Base-by-base conservation (phyloP, 148 eudicot genomes). In the Rhododendron simsii region DNA sequence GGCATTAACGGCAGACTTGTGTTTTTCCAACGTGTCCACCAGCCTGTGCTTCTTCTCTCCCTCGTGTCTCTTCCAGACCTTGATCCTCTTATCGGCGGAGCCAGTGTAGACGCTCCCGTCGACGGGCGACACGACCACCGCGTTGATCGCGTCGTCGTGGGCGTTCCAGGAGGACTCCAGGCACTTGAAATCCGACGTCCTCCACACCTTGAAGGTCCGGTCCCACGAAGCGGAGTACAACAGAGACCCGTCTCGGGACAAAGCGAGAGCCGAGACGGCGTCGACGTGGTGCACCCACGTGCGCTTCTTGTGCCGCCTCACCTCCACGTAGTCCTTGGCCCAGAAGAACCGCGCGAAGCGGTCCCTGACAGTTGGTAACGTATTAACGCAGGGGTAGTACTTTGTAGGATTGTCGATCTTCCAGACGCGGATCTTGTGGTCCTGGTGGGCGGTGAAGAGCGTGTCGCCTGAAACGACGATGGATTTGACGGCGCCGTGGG, bases 221-320 rank as follows among this genome's bases (percentile, higher is more conserved):
- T 96, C 98, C 98, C 98, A 96, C 15, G 98, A 96, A 3, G 86
- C 96, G 0, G 98, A 96, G 90, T 93, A 96, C 33, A 96, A 85
- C 2, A 85, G 84, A 3, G 90, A 83, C 67, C 93, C 95, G n/a
- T 94, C 95, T 45, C 37, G 61, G 10, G 95, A 89, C 26, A 92
- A 26, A 20, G 96, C 92, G 28, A 96, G 93, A 16, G 95, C 89
- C 41, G 98, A 93, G 0, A 96, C 92, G 1, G 95, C 87, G 90
- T 96, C 98, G 13, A 93, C 95, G 61, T 96, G 98, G 85, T 93
- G 92, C 35, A 96, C 94, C 98, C 98, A 96, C n/a, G 96, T 94
- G 86, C 88, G 51, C 53, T 87, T 89, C 88, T 91, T 92, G 91
- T 94, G 89, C 26, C 96, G 86, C 67, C 95, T 87, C 23, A 93